Evolutionary conservation across 768 basidiomycete genomes (phyloP), one percentile per base, ranked within the genome.

Genomic region (Leccinum obscurum): DNA sequence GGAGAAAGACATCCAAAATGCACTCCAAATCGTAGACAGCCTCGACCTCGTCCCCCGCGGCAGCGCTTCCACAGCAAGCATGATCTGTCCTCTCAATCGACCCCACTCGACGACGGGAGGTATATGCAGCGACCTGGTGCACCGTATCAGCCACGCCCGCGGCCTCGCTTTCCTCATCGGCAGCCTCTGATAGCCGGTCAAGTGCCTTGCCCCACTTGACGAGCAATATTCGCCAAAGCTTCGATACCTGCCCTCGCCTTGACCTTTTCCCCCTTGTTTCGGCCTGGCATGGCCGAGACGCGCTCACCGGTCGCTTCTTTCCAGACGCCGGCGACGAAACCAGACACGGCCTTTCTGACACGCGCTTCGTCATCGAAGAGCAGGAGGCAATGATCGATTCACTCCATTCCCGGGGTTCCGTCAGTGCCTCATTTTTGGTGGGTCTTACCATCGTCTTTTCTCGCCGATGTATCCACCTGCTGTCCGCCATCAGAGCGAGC

Each of bases 51-150:
- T 89, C 86, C 90, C 92, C 7, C 28, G 26, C 7, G 28, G 96
- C 3, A 98, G 77, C 0, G 93, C 90, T 62, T 98, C 95, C 8
- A 97, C 90, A 17, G 92, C 93, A 20, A 93, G 81, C 1, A 86
- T 85, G 4, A 86, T 84, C 7, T 90, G 83, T 2, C 89, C 85
- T 54, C 80, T 81, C 35, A 74, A 54, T 77, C 72, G 4, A 76
- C 65, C 28, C 76, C 77, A 6, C 80, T 70, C 11, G 83, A 64
- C 0, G 77, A 78, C 9, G 84, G 71, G 24, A 80, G 75, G 57
- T 83, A 80, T 61, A 68, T 67, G 57, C 74, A 62, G 66, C 63
- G 66, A 73, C 68, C 61, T 65, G 64, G 67, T 60, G n/a, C 62
- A 64, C 55, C 66, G 26, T 28, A 17, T 57, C 77, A 1, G 72